Conservation (phyloP, 441 rosid species). For the Kokia cookei region DNA sequence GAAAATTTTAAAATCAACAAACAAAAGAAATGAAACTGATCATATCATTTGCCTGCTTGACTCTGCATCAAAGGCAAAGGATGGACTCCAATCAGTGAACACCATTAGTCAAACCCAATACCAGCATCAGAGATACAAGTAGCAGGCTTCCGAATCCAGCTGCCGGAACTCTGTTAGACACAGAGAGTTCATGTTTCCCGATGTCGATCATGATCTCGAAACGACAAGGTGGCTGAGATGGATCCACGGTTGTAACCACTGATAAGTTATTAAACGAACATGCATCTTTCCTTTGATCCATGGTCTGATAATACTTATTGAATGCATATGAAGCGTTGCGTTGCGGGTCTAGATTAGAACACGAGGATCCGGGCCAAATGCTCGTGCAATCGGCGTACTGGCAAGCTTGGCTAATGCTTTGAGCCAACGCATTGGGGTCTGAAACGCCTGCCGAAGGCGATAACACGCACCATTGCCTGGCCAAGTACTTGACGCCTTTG, state of each 20-base stretch:
- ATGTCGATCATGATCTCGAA: conserved; percentile 63
- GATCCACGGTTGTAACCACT: conserved; percentile 40
- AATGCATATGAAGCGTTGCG: conserved; percentile 84
- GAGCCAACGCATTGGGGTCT: conserved; percentile 32
- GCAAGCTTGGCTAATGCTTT: conserved; percentile 51
- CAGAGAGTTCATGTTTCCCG: conserved; percentile 27
- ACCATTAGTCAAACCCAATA: background rate
- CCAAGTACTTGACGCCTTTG: conserved; percentile 52
- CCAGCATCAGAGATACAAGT: conserved; percentile 3
- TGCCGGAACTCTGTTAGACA: conserved; percentile 2
- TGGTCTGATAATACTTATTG: conserved; percentile 68
- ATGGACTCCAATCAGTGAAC: conserved; percentile 9
- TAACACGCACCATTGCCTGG: conserved; percentile 75
- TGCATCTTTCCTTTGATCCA: conserved; percentile 49
- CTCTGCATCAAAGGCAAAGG: background rate
- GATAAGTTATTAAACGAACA: conserved; percentile 43
- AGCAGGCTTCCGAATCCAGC: conserved; percentile 10
- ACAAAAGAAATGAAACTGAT: background rate
- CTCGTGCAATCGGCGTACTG: conserved; percentile 70
- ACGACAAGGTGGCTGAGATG: conserved; percentile 50
- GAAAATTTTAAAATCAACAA: background rate
- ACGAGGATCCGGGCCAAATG: conserved; percentile 62
- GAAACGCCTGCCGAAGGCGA: conserved; percentile 32
- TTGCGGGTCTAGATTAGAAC: conserved; percentile 39
- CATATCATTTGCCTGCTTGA: background rate